Percentiles rank a stretch among this genome's conserved stretches.
Evolutionary conservation across 305 asterid genomes (phyloP).

Genomic region (Rubia balearica): DNA sequence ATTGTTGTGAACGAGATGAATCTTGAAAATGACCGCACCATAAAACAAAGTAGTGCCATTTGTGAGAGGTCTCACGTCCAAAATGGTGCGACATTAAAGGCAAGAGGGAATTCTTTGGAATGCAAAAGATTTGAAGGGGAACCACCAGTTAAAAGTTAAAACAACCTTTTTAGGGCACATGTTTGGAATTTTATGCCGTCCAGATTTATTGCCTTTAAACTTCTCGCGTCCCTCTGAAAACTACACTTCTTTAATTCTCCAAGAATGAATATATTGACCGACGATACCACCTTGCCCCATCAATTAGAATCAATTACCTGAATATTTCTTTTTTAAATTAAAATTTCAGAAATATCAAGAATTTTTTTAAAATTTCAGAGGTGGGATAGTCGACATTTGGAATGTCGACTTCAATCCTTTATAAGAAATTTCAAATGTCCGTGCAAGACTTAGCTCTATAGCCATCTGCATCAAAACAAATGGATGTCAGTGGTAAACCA

Average conservation of each 20-base stretch:
- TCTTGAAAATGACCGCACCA: no score
- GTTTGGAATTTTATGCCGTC: constrained; percentile 1
- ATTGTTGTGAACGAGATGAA: no score
- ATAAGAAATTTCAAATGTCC: no score
- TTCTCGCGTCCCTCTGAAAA: constrained; percentile 2
- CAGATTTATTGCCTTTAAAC: background rate
- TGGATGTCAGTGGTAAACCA: constrained; percentile 17
- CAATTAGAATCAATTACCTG: no score
- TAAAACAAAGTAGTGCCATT: no score
- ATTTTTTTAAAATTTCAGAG: no score
- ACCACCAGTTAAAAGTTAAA: background rate
- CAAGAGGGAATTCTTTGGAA: background rate
- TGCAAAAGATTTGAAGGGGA: constrained; percentile 2
- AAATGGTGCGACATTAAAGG: background rate
- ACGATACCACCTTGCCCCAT: background rate
- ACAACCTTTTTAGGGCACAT: background rate
- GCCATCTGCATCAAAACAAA: constrained; percentile 56
- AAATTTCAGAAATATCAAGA: no score
- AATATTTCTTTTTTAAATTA: no score
- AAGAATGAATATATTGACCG: background rate
- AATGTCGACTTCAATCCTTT: no score
- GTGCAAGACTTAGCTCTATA: constrained; percentile 74
- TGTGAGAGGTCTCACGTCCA: no score
- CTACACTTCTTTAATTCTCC: background rate
- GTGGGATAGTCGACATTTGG: no score